Conservation (phyloP, 2,329 filamentous ascomycete genomes). For the Beauveria sp. region DNA sequence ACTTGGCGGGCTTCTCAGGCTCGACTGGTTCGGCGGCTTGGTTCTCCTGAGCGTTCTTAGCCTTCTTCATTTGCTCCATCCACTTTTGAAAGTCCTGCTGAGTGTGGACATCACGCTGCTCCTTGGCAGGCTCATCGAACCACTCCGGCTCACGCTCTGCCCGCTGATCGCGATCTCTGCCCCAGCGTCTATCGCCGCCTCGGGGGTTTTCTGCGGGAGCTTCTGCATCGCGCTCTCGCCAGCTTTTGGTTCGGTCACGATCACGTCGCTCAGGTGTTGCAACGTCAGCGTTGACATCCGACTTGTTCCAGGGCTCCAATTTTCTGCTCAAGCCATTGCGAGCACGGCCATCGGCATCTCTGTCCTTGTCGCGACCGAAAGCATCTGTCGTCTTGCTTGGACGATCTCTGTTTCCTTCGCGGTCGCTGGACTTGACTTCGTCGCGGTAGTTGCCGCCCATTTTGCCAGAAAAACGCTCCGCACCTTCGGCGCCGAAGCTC, state of each 20-base stretch:
- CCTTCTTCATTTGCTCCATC: conserved; percentile 83
- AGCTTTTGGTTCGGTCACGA: conserved; percentile 51
- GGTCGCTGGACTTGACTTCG: conserved; percentile 43
- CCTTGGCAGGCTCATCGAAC: conserved; percentile 69
- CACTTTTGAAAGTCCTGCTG: conserved; percentile 91
- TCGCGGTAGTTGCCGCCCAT: conserved; percentile 46
- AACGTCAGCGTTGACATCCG: conserved; percentile 34
- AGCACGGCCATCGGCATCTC: conserved; percentile 48
- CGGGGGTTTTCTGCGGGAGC: conserved; percentile 35
- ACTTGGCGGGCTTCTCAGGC: conserved; percentile 45
- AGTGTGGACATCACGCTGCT: conserved; percentile 64
- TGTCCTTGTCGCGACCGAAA: conserved; percentile 40
- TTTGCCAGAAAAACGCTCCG: conserved; percentile 61
- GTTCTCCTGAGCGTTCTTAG: conserved; percentile 33
- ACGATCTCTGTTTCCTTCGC: conserved; percentile 43
- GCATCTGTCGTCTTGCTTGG: conserved; percentile 42
- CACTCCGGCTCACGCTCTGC: conserved; percentile 82
- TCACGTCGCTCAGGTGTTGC: conserved; percentile 36
- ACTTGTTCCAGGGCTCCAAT: conserved; percentile 69
- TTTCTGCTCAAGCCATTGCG: conserved; percentile 60
- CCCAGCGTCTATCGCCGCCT: conserved; percentile 43
- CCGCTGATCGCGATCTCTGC: conserved; percentile 40
- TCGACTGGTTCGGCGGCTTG: conserved; percentile 31
- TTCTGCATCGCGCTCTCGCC: conserved; percentile 47
- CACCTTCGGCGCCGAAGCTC: conserved; percentile 64